Conservation (phyloP, 768 basidiomycete genomes). For the Butyriboletus loyo region DNA sequence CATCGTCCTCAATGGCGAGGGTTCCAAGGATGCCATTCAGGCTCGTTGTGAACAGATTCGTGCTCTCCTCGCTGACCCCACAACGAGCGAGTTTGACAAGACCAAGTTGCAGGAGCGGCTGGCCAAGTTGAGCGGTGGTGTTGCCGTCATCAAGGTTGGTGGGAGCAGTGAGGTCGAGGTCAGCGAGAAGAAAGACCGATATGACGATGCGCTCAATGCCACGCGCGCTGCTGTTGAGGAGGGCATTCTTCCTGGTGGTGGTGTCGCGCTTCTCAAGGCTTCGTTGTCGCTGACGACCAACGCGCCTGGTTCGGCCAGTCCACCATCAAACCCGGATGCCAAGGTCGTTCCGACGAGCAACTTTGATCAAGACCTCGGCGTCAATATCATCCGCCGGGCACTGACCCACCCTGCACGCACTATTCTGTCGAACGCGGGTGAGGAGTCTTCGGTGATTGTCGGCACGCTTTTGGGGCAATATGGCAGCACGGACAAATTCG, state of each 20-base stretch:
- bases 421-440: conserved; percentile 91
- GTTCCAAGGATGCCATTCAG: conserved; percentile 84
- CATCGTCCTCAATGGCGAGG: conserved; percentile 91
- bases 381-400: conserved; percentile 87
- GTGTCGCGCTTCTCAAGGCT: conserved; percentile 89
- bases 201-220: conserved; percentile 96
- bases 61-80: conserved; percentile 69
- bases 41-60: conserved; percentile 97
- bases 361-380: conserved; percentile 98
- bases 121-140: conserved; percentile 93
- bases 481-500: conserved; percentile 71
- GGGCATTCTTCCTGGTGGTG: conserved; percentile 96
- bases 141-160: conserved; percentile 98
- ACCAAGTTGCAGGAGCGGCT: conserved; percentile 95
- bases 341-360: conserved; percentile 76
- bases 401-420: conserved; percentile 80
- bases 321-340: conserved; percentile 52
- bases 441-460: conserved; percentile 90
- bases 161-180: conserved; percentile 94
- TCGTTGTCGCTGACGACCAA: conserved; percentile 63
- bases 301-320: conserved; percentile 43
- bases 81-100: conserved; percentile 91
- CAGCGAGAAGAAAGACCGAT: conserved; percentile 98
- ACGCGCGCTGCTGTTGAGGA: conserved; percentile 98
- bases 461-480: conserved; percentile 76